Evolutionary conservation across 352 stramenopile species (phyloP).

Genomic region (Pythium vanterpoolii): DNA sequence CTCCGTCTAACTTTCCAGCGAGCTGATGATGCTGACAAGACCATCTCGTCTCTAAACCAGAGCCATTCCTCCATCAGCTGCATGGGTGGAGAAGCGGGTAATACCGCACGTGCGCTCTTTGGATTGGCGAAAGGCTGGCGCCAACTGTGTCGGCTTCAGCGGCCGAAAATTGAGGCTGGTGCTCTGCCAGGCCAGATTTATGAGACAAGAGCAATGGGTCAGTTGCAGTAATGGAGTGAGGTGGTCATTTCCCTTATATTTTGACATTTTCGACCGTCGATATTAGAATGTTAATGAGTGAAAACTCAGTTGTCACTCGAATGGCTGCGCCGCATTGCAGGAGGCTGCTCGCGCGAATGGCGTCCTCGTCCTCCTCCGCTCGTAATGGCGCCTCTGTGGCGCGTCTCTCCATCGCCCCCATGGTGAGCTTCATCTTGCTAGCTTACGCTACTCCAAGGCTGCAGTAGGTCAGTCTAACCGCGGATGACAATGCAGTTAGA

Average conservation of each 20-base stretch:
- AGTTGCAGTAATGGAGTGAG: neutral
- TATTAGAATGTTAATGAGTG: conserved; percentile 7
- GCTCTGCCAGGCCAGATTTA: no score
- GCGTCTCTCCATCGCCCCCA: conserved; percentile 66
- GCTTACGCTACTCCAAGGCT: neutral
- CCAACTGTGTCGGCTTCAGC: neutral
- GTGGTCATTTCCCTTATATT: neutral
- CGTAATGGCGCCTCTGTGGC: conserved; percentile 24
- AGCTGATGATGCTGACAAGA: no score
- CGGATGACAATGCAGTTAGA: conserved; percentile 85
- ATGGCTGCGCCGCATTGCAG: conserved; percentile 17
- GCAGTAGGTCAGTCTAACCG: neutral
- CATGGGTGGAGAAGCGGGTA: neutral
- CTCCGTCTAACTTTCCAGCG: no score
- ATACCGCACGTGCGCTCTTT: neutral
- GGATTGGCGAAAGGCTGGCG: neutral
- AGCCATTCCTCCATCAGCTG: conserved; percentile 12
- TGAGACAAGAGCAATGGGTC: neutral
- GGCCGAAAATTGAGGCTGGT: neutral
- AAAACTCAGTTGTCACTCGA: conserved; percentile 15
- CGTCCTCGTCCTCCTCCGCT: conserved; percentile 5
- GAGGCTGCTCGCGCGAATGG: conserved; percentile 15
- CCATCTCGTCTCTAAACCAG: no score
- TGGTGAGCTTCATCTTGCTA: conserved; percentile 31
- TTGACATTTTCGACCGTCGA: conserved; percentile 13